Evolutionary conservation across 306 rosid genomes (phyloP), one percentile per base, ranked within the genome.

Genomic region (Potentilla sterilis): DNA sequence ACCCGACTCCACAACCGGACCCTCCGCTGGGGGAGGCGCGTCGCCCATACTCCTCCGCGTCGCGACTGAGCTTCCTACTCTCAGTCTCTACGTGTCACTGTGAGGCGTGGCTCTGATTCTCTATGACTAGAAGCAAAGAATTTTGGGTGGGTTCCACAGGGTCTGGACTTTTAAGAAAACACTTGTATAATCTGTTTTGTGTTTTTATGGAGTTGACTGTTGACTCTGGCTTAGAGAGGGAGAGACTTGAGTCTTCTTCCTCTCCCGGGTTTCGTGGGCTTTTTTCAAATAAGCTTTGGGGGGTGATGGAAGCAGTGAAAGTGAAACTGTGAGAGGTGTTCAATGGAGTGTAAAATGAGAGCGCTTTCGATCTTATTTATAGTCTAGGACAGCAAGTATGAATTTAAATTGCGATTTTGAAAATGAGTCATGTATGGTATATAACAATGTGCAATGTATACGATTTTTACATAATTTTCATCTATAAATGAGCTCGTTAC

Each of bases 1-100:
- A 28, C 78, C 76, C 40, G 82, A 10, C 16, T 79, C 89, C 12
- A 12, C 66, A 24, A 19, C 83, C 21, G 15, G 67, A 54, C 63
- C 78, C 46, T 65, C 77, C 14, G 63, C 70, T 18, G 7, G 7
- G 4, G 54, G 57, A 32, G 16, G 37, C 37, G 13, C 63, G 35
- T 12, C 28, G 41, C 41, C 61, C 78, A n/a, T 41, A 3, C 22
- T 21, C 9, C 38, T n/a, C 55, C 15, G 43, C 38, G 72, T 51
- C 12, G 44, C 19, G 21, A 67, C 54, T 63, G 68, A 34, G 68
- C 10, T 63, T 18, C 22, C 9, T 7, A 63, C 66, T 28, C 66
- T 28, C 66, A 24, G 7, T 59, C 19, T 24, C 66, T n/a, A n/a
- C n/a, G n/a, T n/a, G n/a, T n/a, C n/a, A n/a, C n/a, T n/a, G n/a